phyloP scores from a whole-genome alignment of 2,329 filamentous ascomycete species.

The Exophiala dermatitidis region DNA sequence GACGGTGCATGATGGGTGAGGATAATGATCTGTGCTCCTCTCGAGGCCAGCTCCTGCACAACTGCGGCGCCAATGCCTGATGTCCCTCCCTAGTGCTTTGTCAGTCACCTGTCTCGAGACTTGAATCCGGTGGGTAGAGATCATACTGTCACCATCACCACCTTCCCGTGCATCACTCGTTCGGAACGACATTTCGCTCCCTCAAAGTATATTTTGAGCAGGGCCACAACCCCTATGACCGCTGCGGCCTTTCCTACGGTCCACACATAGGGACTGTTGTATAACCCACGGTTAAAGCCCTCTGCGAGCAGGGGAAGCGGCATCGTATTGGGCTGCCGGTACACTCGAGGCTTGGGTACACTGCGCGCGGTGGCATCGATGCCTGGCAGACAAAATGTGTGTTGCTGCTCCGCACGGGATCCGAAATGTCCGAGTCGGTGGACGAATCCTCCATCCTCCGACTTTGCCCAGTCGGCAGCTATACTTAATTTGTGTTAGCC shows the following conservation, averaged over 20 bases:
- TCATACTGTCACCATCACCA: constrained; percentile 77
- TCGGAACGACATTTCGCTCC: constrained; percentile 70
- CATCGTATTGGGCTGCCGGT: constrained; percentile 39
- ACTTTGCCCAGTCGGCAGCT: no score
- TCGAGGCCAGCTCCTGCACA: constrained; percentile 64
- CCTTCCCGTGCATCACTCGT: constrained; percentile 83
- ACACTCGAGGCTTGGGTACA: neutral
- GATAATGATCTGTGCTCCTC: constrained; percentile 85
- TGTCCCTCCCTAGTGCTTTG: constrained; percentile 63
- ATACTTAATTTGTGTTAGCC: no score
- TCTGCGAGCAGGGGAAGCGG: constrained; percentile 54
- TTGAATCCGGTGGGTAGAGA: neutral
- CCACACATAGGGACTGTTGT: constrained; percentile 48
- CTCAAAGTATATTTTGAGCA: constrained; percentile 67
- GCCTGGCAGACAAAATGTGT: no score
- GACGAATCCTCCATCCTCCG: no score
- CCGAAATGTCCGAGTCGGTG: no score
- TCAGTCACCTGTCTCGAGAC: neutral
- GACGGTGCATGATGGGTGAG: constrained; percentile 73
- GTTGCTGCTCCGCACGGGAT: no score
- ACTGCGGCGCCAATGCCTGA: constrained; percentile 81
- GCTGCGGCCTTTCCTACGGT: constrained; percentile 48
- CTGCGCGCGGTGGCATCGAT: neutral
- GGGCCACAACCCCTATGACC: constrained; percentile 46
- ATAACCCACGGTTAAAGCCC: constrained; percentile 48